Base-by-base conservation (phyloP, 768 basidiomycete genomes). In the Russula ochroleuca region DNA sequence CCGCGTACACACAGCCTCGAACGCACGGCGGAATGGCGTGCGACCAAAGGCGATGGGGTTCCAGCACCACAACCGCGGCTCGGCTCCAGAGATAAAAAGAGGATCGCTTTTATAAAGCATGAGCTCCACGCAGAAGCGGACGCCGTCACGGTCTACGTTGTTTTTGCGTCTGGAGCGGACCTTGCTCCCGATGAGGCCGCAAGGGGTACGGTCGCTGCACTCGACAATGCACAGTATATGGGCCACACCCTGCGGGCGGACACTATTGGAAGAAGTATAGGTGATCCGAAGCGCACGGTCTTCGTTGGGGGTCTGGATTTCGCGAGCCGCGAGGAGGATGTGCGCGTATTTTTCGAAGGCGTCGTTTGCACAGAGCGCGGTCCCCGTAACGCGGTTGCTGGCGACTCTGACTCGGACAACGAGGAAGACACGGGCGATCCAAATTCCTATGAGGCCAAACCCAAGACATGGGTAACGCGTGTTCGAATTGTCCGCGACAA, bases 251-350 rank as follows among this genome's bases (percentile, higher is more conserved):
- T 98, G 59, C 83, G 94, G 19, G 88, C 95, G 14, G 95, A 98
- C 73, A 68, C 80, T 8, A 83, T 88, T 5, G 80, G 78, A 33
- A 75, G 73, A 33, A 69, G 68, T 52, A 68, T 76, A 17, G 76
- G 79, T 0, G 89, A 98, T 71, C 91, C 93, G 14, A 92, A 90
- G 70, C 77, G 84, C 64, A 91, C 88, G 15, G 72, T 98, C 28
- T 98, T 98, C 70, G 87, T 99, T 2, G 96, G 96, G 6, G 94
- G 90, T 69, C 78, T 99, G 63, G 94, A 97, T 71, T 97, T 97
- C 73, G 89, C 86, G 41, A 85, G 89, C 70, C 89, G 87, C 71
- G 97, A 98, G 71, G 91, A 96, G 72, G 92, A 94, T 71, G 71
- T 99, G 48, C 76, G 97, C 31, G 80, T 78, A 5, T 97, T 92